Evolutionary conservation across 148 eudicot genomes (phyloP).

Genomic region (Nepenthes mirabilis): DNA sequence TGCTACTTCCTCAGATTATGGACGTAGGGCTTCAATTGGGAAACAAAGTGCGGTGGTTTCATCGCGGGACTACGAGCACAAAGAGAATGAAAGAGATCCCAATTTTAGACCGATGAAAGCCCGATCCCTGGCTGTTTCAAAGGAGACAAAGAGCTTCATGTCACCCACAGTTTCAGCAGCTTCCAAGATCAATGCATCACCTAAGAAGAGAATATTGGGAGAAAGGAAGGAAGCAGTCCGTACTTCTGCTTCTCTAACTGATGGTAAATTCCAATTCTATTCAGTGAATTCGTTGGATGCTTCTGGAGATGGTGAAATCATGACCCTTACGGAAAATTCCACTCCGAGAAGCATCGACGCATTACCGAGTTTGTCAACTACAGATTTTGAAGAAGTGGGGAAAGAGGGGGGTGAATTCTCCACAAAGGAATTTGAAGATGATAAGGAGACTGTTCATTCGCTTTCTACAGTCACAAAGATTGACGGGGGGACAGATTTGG

Average conservation of each 20-base stretch:
- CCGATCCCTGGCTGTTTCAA: slow-evolving; percentile 29
- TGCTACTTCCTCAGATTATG: slow-evolving; percentile 26
- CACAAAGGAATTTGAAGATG: slow-evolving; percentile 14
- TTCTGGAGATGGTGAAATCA: slow-evolving; percentile 17
- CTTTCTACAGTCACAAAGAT: slow-evolving; percentile 1
- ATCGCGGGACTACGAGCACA: slow-evolving; percentile 33
- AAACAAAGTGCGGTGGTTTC: slow-evolving; percentile 19
- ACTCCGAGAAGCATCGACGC: not conserved
- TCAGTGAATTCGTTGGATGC: slow-evolving; percentile 16
- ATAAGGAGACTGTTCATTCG: not conserved
- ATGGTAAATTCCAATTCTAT: slow-evolving; percentile 43
- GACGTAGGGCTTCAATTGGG: slow-evolving; percentile 26
- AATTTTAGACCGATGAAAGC: slow-evolving; percentile 20
- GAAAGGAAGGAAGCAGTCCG: slow-evolving; percentile 72
- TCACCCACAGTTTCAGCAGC: slow-evolving; percentile 89
- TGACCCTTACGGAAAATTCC: not conserved
- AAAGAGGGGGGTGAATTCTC: slow-evolving; percentile 11
- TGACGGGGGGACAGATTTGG: slow-evolving; percentile 24
- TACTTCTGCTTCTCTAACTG: slow-evolving; percentile 52
- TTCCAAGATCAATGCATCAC: slow-evolving; percentile 74
- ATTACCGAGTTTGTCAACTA: not conserved
- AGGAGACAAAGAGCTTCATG: slow-evolving; percentile 69
- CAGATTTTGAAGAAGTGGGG: slow-evolving; percentile 4
- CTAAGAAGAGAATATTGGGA: slow-evolving; percentile 67
- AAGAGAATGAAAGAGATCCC: slow-evolving; percentile 64